Evolutionary conservation across 1,139 yeast genomes (phyloP), one percentile per base, ranked within the genome.

Genomic region (Suhomyces bribrorum): DNA sequence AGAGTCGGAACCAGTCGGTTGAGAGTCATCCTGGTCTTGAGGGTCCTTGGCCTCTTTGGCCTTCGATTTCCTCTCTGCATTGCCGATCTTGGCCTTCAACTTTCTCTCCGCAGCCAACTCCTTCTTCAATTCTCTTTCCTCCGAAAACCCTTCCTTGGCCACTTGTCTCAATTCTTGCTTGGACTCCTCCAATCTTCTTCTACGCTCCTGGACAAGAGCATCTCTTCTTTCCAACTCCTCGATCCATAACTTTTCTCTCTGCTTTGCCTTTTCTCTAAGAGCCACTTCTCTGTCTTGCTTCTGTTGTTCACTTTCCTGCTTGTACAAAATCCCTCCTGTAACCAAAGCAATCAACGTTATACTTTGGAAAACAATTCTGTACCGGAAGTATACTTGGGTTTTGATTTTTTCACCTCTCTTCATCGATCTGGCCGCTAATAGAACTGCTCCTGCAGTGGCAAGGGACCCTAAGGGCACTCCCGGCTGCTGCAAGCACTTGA

Each of bases 221-320:
- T 89, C 96, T 58, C 95, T 77, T 66, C 96, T 77, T 57, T 89
- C 77, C 58, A 89, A 73, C 59, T 89, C 97, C 57, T 86, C 89
- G 48, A 89, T 84, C 97, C 97, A 89, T 53, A 89, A 60, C 53
- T 70, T 73, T 57, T 89, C 96, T 68, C 97, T 81, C 54, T 79
- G 66, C 59, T 84, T 85, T 29, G 97, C 95, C 79, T 77, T 86
- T 60, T 75, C 86, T 46, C 80, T 71, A 56, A 80, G 69, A 47
- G 69, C 61, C 29, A 82, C 88, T 52, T 81, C 88, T 40, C 77
- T 73, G 14, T 81, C 57, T 53, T 76, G 71, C 53, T 74, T 68
- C 44, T 67, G 63, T 40, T 61, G 62, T 7, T 44, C 50, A 4
- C 66, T 47, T 43, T 70, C 76, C 23, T 57, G 61, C 48, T 81